Evolutionary conservation across 2,329 filamentous ascomycete genomes (phyloP), one percentile per base, ranked within the genome.

Genomic region (Alternaria dauci): DNA sequence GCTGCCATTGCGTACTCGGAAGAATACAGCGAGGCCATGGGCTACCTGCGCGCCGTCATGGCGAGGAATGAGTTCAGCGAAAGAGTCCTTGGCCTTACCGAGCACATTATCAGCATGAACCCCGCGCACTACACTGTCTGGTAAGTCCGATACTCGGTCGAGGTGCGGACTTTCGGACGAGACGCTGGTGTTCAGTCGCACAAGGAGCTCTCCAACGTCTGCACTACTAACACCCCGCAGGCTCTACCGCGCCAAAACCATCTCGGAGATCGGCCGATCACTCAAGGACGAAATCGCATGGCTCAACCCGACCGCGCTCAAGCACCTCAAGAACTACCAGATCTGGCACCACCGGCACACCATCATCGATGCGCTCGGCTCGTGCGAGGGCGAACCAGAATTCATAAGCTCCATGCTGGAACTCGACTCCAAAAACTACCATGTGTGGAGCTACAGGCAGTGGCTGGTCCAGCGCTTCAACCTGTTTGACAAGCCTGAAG

Each of bases 101-200:
- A 93, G 76, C 89, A 94, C 79, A 89, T 99, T 75, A 98, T 99
- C 75, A 84, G 85, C 61, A 89, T 97, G 86, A 99, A 99, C 79
- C 92, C 95, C 16, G 94, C 95, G 1, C 95, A 99, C 82, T 99
- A 99, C 82, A 99, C 95, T 16, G 94, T 98, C 63, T 99, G 95
- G 95, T 87, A 74, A 64, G 81, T 73, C 20, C 36, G 36, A 34
- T 52, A 41, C 52, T 12, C 39, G 8, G 20, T 43, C 32, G n/a
- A 38, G 34, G 16, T 30, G 44, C 36, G 42, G 47, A 56, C 20
- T 55, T 48, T 52, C 56, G 50, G 46, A 56, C 18, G 58, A 50
- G 52, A 36, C 23, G 34, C 44, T 60, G 34, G 25, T 43, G 25
- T 25, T 16, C 54, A 34, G 5, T 38, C 52, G 25, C 46, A 26